These are phyloP conservation scores for Limonium bicolor DNA, from an alignment of 148 eudicot species.

Conservation along the genomic window DNA sequence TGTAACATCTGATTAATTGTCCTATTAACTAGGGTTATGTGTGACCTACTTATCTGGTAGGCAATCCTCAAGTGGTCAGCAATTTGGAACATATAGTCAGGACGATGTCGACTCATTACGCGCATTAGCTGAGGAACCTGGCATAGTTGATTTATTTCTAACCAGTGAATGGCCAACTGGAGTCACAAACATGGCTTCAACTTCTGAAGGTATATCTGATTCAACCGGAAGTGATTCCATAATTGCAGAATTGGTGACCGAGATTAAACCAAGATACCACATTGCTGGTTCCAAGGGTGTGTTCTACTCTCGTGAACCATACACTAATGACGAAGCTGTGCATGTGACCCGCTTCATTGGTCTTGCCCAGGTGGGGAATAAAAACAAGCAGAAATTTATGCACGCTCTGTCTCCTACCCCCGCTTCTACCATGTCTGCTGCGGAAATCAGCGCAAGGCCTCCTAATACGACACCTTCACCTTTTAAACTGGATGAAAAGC, in stretches of 20 bases:
- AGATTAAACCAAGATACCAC: slow-evolving; percentile 91
- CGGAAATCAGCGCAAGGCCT: slow-evolving; percentile 55
- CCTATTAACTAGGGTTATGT: slow-evolving; percentile 58
- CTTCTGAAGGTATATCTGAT: slow-evolving; percentile 44
- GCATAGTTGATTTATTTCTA: slow-evolving; percentile 61
- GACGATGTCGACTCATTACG: slow-evolving; percentile 92
- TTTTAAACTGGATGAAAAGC: slow-evolving; percentile 20
- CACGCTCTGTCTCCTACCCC: slow-evolving; percentile 98
- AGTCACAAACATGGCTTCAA: slow-evolving; percentile 35
- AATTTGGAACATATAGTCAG: slow-evolving; percentile 71
- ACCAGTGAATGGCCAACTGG: slow-evolving; percentile 98
- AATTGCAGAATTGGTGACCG: slow-evolving; percentile 72
- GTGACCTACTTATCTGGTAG: slow-evolving; percentile 96
- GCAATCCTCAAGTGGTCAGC: slow-evolving; percentile 57
- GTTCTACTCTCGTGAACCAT: slow-evolving; percentile 83
- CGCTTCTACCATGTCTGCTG: slow-evolving; percentile 64
- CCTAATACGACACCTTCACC: slow-evolving; percentile 66
- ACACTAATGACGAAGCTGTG: slow-evolving; percentile 52
- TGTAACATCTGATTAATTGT: slow-evolving; percentile 44
- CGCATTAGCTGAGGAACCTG: slow-evolving; percentile 88
- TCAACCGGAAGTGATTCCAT: slow-evolving; percentile 36
- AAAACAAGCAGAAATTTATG: slow-evolving; percentile 87
- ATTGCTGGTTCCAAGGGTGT: slow-evolving; percentile 69
- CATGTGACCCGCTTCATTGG: slow-evolving; percentile 94
- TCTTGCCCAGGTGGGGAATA: slow-evolving; percentile 87